Evolutionary conservation across 1,284 basidiomycete species (phyloP), one percentile per base, ranked within the genome.

Genomic region (Mycosarcoma mackinlayi): DNA sequence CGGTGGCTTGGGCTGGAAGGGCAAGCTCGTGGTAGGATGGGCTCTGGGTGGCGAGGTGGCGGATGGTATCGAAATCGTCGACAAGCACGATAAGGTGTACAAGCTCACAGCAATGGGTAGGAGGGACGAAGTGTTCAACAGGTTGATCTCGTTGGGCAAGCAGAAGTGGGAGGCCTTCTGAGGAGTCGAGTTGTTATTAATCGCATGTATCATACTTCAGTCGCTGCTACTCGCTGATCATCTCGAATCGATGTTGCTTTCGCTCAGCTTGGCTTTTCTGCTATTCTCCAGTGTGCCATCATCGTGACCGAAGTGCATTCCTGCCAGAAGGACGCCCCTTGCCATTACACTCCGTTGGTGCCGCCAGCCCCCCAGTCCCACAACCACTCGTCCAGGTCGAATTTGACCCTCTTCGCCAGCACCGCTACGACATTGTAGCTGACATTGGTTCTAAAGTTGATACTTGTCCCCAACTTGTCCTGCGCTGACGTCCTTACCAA

Each of bases 1-100:
- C 6, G 82, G 82, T 14, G 82, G 82, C 2, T 50, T 83, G 21
- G 82, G 82, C 6, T 83, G 77, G 75, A 83, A 83, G 70, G 73
- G 70, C 6, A 83, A 82, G 55, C 57, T 83, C 18, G 56, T 82
- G 6, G 75, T 73, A 2, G 71, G 73, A 6, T 79, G 77, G 76
- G 76, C 76, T 0, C 34, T 78, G 44, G 71, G 73, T 6, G 48
- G 61, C 23, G 71, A 73, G 24, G 65, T 78, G 3, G 71, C 76
- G 3, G 76, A 78, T 50, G 76, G 74, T 0, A 51, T 78, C 13
- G 74, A 78, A 41, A 67, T 78, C 8, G 46, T 60, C n/a, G 77
- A 76, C 21, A 68, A 52, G 47, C 50, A 65, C 14, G 79, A 75
- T 14, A 50, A 79, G 4, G 61, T 65, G n/a, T 61, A 63, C 39